Evolutionary conservation across 1,284 basidiomycete genomes (phyloP).

Genomic region (Dichomitus squalens): DNA sequence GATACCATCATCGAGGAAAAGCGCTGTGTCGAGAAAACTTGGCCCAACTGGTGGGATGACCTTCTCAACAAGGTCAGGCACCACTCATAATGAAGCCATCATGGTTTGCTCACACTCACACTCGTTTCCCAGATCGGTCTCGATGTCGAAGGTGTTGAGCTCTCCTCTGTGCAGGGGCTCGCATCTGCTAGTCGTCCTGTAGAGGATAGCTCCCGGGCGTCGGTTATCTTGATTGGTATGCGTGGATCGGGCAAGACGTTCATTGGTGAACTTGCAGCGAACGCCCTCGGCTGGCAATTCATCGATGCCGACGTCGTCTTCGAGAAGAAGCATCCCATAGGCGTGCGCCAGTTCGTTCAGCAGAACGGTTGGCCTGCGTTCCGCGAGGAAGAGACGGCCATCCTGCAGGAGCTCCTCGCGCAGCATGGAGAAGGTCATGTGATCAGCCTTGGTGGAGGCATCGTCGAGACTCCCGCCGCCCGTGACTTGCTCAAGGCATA

Average conservation of each 20-base stretch:
- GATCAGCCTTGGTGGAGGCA: constrained; percentile 93
- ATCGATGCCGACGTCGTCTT: constrained; percentile 90
- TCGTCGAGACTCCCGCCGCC: constrained; percentile 86
- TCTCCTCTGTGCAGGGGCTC: constrained; percentile 48
- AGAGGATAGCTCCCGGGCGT: constrained; percentile 51
- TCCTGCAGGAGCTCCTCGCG: constrained; percentile 63
- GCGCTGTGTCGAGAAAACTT: constrained; percentile 98
- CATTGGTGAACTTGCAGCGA: constrained; percentile 81
- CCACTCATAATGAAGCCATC: background rate
- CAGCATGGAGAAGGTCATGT: constrained; percentile 66
- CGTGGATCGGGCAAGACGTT: constrained; percentile 95
- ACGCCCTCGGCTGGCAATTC: constrained; percentile 75
- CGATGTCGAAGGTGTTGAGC: constrained; percentile 82
- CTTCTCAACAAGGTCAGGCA: constrained; percentile 82
- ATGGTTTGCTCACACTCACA: constrained; percentile 5
- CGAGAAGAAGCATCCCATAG: constrained; percentile 61
- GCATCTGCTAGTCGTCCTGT: constrained; percentile 45
- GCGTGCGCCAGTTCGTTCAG: constrained; percentile 80
- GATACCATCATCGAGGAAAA: constrained; percentile 92
- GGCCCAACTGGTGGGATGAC: constrained; percentile 99
- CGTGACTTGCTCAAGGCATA: constrained; percentile 75
- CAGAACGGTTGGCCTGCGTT: constrained; percentile 80
- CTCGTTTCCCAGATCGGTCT: constrained; percentile 78
- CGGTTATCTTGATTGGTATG: constrained; percentile 93
- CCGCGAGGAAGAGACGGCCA: constrained; percentile 61